Percentiles rank a stretch among this genome's conserved stretches.
Conservation (phyloP, 352 stramenopile species). For the Globisporangium middletonii region DNA sequence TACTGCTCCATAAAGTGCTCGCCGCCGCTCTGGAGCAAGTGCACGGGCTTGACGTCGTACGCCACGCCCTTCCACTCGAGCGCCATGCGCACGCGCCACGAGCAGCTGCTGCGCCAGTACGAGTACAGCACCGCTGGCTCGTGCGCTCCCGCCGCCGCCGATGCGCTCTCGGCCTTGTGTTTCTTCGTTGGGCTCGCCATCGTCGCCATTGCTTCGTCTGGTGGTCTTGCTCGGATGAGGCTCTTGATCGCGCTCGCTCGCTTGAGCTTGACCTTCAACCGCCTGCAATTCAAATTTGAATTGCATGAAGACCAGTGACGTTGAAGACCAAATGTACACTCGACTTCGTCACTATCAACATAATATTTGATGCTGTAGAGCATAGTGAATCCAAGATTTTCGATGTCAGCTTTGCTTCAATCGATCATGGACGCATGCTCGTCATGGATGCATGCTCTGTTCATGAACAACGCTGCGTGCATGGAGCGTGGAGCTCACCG, state of each 20-base stretch:
- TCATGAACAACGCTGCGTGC: too few species aligned
- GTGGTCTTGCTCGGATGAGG: not conserved
- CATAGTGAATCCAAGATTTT: too few species aligned
- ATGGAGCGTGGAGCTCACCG: too few species aligned
- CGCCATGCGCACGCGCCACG: slow-evolving; percentile 87
- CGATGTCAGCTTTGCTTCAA: too few species aligned
- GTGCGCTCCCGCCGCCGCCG: slow-evolving; percentile 1
- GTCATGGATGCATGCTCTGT: too few species aligned
- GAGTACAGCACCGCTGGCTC: slow-evolving; percentile 56
- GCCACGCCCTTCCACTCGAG: slow-evolving; percentile 82
- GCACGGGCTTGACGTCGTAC: slow-evolving; percentile 74
- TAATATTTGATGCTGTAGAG: too few species aligned
- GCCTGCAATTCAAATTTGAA: not conserved
- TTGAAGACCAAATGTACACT: too few species aligned
- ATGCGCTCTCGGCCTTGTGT: not conserved
- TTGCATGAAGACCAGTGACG: not conserved
- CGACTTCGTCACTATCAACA: too few species aligned
- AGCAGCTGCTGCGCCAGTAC: slow-evolving; percentile 87
- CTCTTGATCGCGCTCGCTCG: not conserved
- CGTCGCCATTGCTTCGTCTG: slow-evolving; percentile 7
- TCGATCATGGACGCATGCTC: too few species aligned
- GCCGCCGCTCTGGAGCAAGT: slow-evolving; percentile 54
- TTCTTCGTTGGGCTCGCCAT: slow-evolving; percentile 13
- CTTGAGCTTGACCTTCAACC: not conserved
- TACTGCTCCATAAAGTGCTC: slow-evolving; percentile 53